Evolutionary conservation across 306 rosid genomes (phyloP).

Genomic region (Cucumis cinereus): DNA sequence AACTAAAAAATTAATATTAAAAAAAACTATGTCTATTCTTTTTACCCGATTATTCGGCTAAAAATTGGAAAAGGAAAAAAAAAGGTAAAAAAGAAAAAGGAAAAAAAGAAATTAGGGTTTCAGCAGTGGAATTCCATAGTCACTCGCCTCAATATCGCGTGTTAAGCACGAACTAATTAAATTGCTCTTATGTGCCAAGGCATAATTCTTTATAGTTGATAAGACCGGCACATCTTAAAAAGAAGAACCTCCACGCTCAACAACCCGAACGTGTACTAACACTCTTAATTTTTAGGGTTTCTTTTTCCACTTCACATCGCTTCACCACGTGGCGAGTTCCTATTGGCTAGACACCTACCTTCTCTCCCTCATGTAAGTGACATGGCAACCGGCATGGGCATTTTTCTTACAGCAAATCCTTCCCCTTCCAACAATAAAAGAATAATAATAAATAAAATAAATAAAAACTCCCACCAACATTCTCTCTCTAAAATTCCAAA

Average conservation of each 20-base stretch:
- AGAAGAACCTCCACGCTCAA: conserved; percentile 27
- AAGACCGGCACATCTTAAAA: conserved; percentile 37
- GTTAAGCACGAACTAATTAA: conserved; percentile 30
- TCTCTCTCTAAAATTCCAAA: conserved; percentile 33
- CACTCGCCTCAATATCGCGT: conserved; percentile 15
- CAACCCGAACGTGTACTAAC: conserved; percentile 23
- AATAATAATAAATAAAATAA: neutral
- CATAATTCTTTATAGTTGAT: conserved; percentile 42
- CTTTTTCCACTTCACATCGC: conserved; percentile 12
- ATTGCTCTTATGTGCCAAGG: conserved; percentile 38
- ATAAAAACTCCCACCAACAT: conserved; percentile 6
- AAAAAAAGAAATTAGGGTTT: conserved; percentile 46
- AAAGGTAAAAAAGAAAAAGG: neutral
- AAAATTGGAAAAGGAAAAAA: neutral
- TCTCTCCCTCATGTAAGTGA: conserved; percentile 16
- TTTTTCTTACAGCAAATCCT: conserved; percentile 20
- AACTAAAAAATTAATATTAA: too few relatives aligned
- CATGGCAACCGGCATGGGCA: conserved; percentile 9
- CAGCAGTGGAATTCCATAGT: conserved; percentile 3
- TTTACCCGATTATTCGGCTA: conserved; percentile 1
- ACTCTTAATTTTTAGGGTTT: conserved; percentile 53
- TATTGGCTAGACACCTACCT: neutral
- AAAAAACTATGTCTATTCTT: too few relatives aligned
- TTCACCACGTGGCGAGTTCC: conserved; percentile 9
- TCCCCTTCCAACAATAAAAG: too few relatives aligned